Evolutionary conservation across 2,329 filamentous ascomycete species (phyloP), one percentile per base, ranked within the genome.

Genomic region (Elsinoe australis): DNA sequence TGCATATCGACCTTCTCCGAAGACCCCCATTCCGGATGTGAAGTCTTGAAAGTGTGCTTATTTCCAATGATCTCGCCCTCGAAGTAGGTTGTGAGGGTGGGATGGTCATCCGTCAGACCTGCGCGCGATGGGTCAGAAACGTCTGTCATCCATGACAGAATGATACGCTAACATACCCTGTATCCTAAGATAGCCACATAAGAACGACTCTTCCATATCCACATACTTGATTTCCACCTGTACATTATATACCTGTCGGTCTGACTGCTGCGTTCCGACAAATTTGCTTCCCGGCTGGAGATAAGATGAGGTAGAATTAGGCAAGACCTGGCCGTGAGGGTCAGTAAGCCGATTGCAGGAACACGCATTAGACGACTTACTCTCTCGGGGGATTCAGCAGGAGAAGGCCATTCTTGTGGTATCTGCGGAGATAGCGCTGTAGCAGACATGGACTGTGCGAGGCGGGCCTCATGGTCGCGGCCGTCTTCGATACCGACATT

Each of bases 141-240:
- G 24, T 33, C n/a, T 24, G n/a, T 3, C 39, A 22, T 21, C 24
- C 12, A 7, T 10, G 32, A 3, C 17, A 21, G 10, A 32, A 24
- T 14, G 14, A 10, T 2, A 15, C 19, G 26, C n/a, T 19, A 21
- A 55, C 70, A 51, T 60, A 89, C 90, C 90, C 82, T 95, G 86
- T 56, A 98, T 98, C 56, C 86, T 85, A 55, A 98, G 72, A 65
- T 95, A 96, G 41, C 92, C 92, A 62, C 90, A 96, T 5, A 98
- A 74, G 59, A 90, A 95, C 4, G 89, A 95, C 64, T 96, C 87
- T 49, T 82, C 78, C 76, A 96, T 83, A 63, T 96, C 88, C 35
- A 96, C 88, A 67, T 95, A 84, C 67, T 96, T 95, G 56, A 98
- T 87, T 62, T 95, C 89, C 2, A 98, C 92, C 60, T 95, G 85